Percentiles rank a stretch among this genome's conserved stretches.
Conservation (phyloP, 495 filamentous ascomycete species). For the Hypoxylon cercidicola region DNA sequence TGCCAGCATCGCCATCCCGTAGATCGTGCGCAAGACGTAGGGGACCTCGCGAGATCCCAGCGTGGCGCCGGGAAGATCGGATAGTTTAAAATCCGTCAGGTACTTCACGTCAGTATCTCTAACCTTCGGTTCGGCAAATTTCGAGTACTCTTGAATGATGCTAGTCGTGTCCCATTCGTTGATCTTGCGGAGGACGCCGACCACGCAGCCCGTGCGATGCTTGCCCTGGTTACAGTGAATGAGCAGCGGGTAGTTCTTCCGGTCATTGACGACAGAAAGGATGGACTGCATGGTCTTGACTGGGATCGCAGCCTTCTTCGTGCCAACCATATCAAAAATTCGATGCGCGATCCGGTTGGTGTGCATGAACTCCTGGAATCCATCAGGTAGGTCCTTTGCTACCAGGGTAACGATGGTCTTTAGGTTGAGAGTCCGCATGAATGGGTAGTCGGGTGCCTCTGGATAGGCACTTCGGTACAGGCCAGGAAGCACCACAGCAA, state of each 20-base stretch:
- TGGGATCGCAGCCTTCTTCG: constrained; percentile 75
- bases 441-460: constrained; percentile 67
- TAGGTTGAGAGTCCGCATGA: constrained; percentile 70
- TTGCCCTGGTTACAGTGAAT: constrained; percentile 93
- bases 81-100: constrained; percentile 53
- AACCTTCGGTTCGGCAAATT: constrained; percentile 72
- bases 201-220: constrained; percentile 86
- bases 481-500: constrained; percentile 70
- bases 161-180: constrained; percentile 66
- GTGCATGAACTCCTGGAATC: constrained; percentile 68
- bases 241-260: constrained; percentile 75
- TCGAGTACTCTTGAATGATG: constrained; percentile 73
- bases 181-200: constrained; percentile 75
- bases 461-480: constrained; percentile 86
- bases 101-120: constrained; percentile 64
- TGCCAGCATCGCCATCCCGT: constrained; percentile 32
- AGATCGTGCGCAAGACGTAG: constrained; percentile 21
- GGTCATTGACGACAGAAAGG: constrained; percentile 71
- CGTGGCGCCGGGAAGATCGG: constrained; percentile 27
- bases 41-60: not conserved
- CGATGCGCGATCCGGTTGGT: constrained; percentile 71
- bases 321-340: constrained; percentile 77
- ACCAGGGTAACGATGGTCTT: constrained; percentile 87
- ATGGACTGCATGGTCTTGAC: constrained; percentile 70
- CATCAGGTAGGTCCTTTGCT: constrained; percentile 66